These are phyloP conservation scores for Salix brachista DNA, from an alignment of 345 rosid genomes.

Conservation along the genomic window DNA sequence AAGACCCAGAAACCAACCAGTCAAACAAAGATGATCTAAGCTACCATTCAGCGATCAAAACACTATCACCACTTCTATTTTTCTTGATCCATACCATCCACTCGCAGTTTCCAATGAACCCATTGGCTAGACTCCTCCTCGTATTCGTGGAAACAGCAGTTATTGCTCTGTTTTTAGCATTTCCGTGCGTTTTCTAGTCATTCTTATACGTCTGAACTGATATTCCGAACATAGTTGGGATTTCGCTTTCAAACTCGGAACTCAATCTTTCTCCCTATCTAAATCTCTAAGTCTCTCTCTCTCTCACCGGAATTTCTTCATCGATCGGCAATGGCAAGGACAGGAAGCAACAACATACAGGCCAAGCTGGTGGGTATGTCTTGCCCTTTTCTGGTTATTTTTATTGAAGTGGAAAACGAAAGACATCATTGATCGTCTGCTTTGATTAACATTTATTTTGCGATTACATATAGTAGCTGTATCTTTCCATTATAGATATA, in stretches of 20 bases:
- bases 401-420: not conserved
- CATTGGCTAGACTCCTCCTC: too few species aligned
- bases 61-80: not conserved
- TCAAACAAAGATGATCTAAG: not conserved
- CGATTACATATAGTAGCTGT: too few species aligned
- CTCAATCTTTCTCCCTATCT: not conserved
- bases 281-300: not conserved
- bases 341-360: conserved; percentile 64
- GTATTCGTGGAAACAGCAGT: not conserved
- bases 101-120: not conserved
- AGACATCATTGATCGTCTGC: not conserved
- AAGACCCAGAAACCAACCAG: not conserved
- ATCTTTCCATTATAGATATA: too few species aligned
- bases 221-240: not conserved
- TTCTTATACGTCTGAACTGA: not conserved
- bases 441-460: not conserved
- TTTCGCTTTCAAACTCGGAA: not conserved
- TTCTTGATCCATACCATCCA: not conserved
- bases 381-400: conserved; percentile 20
- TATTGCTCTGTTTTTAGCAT: not conserved
- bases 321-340: conserved; percentile 39
- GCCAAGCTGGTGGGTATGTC: conserved; percentile 90
- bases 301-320: not conserved
- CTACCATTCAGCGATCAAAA: too few species aligned
- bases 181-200: not conserved